A percentile compares a stretch with the other conserved stretches of the same genome.
Evolutionary conservation across 163 green algal species (phyloP).

Genomic region (Scenedesmus sp.): DNA sequence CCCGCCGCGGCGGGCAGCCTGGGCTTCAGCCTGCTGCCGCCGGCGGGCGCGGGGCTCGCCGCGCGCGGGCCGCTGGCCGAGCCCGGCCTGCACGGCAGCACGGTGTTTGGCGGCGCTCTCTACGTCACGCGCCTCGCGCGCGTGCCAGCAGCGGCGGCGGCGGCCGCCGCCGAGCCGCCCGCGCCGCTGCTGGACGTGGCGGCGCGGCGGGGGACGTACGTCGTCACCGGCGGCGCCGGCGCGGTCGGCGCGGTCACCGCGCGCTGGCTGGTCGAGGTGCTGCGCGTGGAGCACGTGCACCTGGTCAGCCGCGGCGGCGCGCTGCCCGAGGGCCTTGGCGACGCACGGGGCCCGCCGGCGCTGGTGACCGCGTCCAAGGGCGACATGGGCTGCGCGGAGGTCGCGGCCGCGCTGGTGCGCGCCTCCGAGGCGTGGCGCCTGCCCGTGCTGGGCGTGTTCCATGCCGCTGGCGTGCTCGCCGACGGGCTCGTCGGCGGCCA

Average conservation of each 20-base stretch:
- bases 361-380: constrained; percentile 45
- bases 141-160: background rate
- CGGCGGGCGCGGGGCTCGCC: too few species aligned
- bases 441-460: constrained; percentile 24
- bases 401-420: background rate
- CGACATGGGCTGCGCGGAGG: constrained; percentile 34
- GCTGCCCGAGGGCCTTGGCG: constrained; percentile 26
- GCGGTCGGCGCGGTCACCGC: constrained; percentile 48
- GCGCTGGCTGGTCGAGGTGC: constrained; percentile 52
- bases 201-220: constrained; percentile 32
- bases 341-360: background rate
- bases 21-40: too few species aligned
- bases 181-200: constrained; percentile 5
- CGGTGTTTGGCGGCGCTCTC: background rate
- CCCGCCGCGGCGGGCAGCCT: too few species aligned
- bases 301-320: constrained; percentile 68
- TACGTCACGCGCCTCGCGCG: background rate
- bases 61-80: too few species aligned
- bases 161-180: background rate
- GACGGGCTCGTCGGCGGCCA: constrained; percentile 33
- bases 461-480: constrained; percentile 48
- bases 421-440: background rate
- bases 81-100: too few species aligned
- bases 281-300: constrained; percentile 57
- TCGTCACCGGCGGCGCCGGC: constrained; percentile 58